phyloP scores from a whole-genome alignment of 495 filamentous ascomycete species.

The Aspergillus haitiensis region DNA sequence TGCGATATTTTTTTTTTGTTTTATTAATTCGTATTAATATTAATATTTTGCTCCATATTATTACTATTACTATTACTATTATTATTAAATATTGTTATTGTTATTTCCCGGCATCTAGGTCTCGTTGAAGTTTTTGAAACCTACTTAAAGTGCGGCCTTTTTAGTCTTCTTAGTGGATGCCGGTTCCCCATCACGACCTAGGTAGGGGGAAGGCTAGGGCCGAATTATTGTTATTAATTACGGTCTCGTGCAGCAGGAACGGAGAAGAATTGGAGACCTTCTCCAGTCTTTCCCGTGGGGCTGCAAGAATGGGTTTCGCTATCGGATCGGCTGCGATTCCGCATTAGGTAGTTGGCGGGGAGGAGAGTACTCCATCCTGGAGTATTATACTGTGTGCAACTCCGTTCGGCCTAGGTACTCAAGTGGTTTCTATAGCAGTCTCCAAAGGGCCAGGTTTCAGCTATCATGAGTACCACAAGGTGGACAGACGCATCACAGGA shows the following conservation, averaged over 20 bases:
- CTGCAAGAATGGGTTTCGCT: background rate
- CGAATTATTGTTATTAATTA: background rate
- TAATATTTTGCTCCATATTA: no score
- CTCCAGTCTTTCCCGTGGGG: conserved; percentile 9
- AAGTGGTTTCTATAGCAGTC: background rate
- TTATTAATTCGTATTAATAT: no score
- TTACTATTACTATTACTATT: no score
- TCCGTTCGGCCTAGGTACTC: conserved; percentile 2
- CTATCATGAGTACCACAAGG: background rate
- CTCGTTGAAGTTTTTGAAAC: background rate
- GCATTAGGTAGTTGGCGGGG: conserved; percentile 19
- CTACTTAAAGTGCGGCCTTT: background rate
- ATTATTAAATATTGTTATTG: no score
- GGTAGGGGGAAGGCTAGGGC: no score
- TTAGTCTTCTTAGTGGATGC: conserved; percentile 5
- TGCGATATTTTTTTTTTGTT: conserved; percentile 13
- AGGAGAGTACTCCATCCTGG: conserved; percentile 1
- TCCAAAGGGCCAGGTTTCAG: background rate
- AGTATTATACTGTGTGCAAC: background rate
- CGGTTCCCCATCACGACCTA: background rate
- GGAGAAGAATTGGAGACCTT: conserved; percentile 5
- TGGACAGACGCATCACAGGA: background rate
- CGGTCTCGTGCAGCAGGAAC: conserved; percentile 3
- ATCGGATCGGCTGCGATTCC: conserved; percentile 18
- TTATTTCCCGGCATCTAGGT: background rate